Evolutionary conservation across 257 asterid genomes (phyloP).

Genomic region (Penstemon newberryi): DNA sequence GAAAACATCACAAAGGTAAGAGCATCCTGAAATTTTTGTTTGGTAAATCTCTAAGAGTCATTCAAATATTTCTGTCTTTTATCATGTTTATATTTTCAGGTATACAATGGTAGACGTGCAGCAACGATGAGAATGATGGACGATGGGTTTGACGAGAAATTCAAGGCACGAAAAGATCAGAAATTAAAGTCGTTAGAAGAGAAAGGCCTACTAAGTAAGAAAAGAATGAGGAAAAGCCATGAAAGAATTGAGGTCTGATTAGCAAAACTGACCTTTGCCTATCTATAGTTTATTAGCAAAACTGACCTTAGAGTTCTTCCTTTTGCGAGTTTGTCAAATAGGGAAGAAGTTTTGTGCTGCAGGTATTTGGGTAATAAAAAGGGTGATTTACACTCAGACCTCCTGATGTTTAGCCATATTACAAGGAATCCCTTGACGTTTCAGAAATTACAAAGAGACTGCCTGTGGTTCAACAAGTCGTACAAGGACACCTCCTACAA

Average conservation of each 20-base stretch:
- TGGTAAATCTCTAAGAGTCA: background rate
- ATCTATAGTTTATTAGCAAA: background rate
- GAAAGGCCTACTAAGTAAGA: slow-evolving; percentile 39
- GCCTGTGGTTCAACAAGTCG: too few species aligned
- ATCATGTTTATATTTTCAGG: slow-evolving; percentile 42
- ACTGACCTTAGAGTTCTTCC: background rate
- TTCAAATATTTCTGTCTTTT: too few species aligned
- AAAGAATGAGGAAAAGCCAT: slow-evolving; percentile 25
- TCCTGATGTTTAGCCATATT: too few species aligned
- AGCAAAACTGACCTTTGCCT: background rate
- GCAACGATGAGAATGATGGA: slow-evolving; percentile 84
- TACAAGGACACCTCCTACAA: too few species aligned
- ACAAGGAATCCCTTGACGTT: too few species aligned
- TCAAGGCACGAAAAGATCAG: slow-evolving; percentile 63
- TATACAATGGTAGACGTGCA: slow-evolving; percentile 84
- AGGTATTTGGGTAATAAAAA: too few species aligned
- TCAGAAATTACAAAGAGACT: too few species aligned
- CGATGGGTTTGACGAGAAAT: slow-evolving; percentile 87
- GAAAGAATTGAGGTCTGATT: slow-evolving; percentile 15
- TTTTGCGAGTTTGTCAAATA: too few species aligned
- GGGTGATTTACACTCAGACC: too few species aligned
- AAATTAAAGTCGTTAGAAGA: slow-evolving; percentile 51
- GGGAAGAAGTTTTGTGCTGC: too few species aligned
- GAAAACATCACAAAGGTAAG: slow-evolving; percentile 74
- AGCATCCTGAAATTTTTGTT: background rate